Conservation (phyloP, 2,329 filamentous ascomycete genomes). For the Diaporthe sp. region DNA sequence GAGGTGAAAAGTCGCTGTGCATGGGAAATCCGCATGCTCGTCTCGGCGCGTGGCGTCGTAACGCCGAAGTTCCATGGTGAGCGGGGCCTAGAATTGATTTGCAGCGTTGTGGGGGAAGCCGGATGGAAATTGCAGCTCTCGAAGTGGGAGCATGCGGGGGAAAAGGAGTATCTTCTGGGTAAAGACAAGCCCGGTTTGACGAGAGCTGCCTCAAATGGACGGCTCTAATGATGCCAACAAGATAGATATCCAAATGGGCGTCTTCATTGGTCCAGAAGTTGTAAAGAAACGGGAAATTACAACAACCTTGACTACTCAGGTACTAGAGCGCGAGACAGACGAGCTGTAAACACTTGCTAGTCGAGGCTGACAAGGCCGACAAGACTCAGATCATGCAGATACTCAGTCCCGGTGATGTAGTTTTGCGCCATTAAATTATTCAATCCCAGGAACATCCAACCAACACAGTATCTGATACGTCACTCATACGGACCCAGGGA, state of each 20-base stretch:
- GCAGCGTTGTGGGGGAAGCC: slow-evolving; percentile 16
- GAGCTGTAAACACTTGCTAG: not conserved
- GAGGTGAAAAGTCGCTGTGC: not conserved
- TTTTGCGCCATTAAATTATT: not conserved
- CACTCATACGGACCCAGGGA: not conserved
- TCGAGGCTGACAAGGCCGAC: not conserved
- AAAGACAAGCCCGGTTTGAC: not conserved
- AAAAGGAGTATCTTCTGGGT: not conserved
- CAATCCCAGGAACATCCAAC: not conserved
- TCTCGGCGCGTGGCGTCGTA: slow-evolving; percentile 6
- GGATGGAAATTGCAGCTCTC: not conserved
- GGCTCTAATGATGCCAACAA: no score
- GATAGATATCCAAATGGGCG: not conserved
- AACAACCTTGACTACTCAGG: not conserved
- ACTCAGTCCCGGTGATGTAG: not conserved
- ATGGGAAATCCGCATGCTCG: not conserved
- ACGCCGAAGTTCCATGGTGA: not conserved
- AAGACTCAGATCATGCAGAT: not conserved
- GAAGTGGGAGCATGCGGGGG: not conserved
- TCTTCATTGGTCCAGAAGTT: not conserved
- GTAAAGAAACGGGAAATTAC: not conserved
- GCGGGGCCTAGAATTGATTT: slow-evolving; percentile 1
- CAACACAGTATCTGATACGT: not conserved
- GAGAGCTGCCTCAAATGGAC: not conserved
- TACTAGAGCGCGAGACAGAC: not conserved